Percentiles rank a stretch among this genome's conserved stretches.
phyloP scores from a whole-genome alignment of 1,284 basidiomycete genomes.

The Moniliella sp. region DNA sequence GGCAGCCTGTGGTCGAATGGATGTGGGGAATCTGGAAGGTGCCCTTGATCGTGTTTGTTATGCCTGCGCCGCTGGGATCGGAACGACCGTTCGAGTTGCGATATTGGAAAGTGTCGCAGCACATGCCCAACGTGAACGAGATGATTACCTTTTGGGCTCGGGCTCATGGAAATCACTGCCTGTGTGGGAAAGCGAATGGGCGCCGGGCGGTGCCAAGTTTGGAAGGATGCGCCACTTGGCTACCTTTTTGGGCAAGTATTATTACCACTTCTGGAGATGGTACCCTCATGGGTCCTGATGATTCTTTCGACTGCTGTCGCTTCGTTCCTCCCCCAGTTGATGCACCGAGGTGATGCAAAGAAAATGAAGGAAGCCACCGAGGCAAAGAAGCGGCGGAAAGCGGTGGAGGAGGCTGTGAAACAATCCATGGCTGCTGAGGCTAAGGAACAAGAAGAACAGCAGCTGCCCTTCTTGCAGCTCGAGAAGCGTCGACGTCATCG shows the following conservation, averaged over 20 bases:
- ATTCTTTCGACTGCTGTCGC: neutral
- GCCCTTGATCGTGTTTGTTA: neutral
- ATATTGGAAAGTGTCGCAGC: neutral
- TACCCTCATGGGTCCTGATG: neutral
- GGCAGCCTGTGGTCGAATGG: neutral
- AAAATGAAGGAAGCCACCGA: neutral
- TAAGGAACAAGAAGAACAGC: no score
- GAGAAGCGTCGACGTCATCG: no score
- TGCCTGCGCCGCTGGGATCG: neutral
- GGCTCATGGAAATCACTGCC: neutral
- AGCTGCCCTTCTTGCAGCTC: no score
- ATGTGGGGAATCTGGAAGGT: neutral
- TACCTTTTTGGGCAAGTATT: neutral
- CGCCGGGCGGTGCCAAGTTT: neutral
- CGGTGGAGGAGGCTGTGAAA: neutral
- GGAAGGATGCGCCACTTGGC: neutral
- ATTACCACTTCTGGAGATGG: neutral
- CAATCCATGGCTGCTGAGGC: no score
- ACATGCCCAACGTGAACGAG: neutral
- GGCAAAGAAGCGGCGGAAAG: neutral
- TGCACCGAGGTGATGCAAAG: neutral
- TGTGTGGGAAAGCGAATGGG: neutral
- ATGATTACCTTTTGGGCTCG: neutral
- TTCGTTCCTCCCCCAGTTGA: neutral
- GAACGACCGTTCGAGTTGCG: neutral